Evolutionary conservation across 768 basidiomycete genomes (phyloP).

Genomic region (Leucosporidium yakuticum): DNA sequence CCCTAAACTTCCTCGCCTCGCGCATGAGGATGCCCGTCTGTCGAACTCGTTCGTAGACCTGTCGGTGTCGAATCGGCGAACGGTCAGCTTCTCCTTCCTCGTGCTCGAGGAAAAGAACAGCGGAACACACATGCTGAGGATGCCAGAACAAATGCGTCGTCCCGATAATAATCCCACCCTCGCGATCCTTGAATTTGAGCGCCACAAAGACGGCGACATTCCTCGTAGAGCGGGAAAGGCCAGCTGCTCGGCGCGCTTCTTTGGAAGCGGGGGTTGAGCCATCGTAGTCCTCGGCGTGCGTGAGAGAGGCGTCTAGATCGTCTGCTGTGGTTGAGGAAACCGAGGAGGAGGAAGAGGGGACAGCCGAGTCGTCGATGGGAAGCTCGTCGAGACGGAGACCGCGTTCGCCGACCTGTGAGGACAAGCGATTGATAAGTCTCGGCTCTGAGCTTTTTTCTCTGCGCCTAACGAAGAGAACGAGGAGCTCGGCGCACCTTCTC

Average conservation of each 20-base stretch:
- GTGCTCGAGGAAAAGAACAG: background rate
- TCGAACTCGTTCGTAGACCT: constrained; percentile 62
- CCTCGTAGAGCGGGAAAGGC: constrained; percentile 24
- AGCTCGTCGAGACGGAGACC: constrained; percentile 32
- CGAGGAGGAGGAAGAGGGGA: background rate
- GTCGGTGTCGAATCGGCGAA: constrained; percentile 43
- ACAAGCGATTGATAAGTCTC: too few species aligned
- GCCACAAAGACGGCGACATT: constrained; percentile 52
- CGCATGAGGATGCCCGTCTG: constrained; percentile 71
- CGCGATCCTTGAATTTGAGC: constrained; percentile 49
- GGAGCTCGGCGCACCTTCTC: background rate
- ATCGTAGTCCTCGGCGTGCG: constrained; percentile 12
- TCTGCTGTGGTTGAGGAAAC: background rate
- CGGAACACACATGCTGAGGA: constrained; percentile 49
- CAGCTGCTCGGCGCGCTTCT: constrained; percentile 7
- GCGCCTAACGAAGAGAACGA: too few species aligned
- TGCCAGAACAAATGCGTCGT: constrained; percentile 98
- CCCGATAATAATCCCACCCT: constrained; percentile 63
- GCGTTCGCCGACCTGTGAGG: constrained; percentile 24
- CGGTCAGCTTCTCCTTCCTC: background rate
- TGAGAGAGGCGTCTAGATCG: background rate
- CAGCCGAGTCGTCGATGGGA: constrained; percentile 18
- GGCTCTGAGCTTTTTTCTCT: too few species aligned
- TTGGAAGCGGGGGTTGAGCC: background rate
- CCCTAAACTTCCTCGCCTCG: constrained; percentile 56